Base-by-base conservation (phyloP, 202 grass and related monocot species). In the Panicum virgatum region DNA sequence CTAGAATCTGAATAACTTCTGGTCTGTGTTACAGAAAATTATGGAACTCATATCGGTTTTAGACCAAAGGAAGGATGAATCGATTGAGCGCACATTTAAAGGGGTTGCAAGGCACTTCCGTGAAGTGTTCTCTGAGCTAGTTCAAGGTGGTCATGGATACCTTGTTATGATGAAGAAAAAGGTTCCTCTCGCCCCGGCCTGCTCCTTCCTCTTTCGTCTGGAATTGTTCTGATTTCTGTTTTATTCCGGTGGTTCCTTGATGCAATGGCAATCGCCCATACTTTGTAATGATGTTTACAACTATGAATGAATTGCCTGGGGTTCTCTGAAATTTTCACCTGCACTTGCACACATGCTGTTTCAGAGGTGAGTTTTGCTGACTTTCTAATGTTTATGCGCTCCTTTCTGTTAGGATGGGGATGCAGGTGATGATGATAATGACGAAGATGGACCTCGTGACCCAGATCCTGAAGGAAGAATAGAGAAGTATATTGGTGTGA, bases 101-200 rank as follows among this genome's bases (percentile, higher is more conserved):
- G 96, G 96, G 79, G 96, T 98, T 45, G 89, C 96, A 79, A 96
- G 77, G 69, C 92, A 98, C 83, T 98, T 98, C 80, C 80, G 92
- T n/a, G 92, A 98, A 88, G 96, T 98, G 66, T 98, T 98, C 56
- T 56, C 86, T 81, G 96, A 98, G 75, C 86, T 98, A 48, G 96
- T 98, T 77, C 96, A 98, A 90, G 92, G 92, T 81, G 96, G 96
- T 32, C 87, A 90, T 83, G 96, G 96, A 56, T 87, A 96, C 75
- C 84, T 98, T 81, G 85, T 99, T 84, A 98, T 98, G 96, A 98
- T 96, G 92, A 98, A 90, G 93, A 99, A 99, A 93, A 99, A 89
- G 96, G 90, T 97, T 1, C 3, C 44, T n/a, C 12, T 13, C n/a
- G n/a, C 42, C 42, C 42, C 32, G 32, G 32, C 32, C 32, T 34